Evolutionary conservation across 441 rosid genomes (phyloP), one percentile per base, ranked within the genome.

Genomic region (Gossypium trilobum): DNA sequence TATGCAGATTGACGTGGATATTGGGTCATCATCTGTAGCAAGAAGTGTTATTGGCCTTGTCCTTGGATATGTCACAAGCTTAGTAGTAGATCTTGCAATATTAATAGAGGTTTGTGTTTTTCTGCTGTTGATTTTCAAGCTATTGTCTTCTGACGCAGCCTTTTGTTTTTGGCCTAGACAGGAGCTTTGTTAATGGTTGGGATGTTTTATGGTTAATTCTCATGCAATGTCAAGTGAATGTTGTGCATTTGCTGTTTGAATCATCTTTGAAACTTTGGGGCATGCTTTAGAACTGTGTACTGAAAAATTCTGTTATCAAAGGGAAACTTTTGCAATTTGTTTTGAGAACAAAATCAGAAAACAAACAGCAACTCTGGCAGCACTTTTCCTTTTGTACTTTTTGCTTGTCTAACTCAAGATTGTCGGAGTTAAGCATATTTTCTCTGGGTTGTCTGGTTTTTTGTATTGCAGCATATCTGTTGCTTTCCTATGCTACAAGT

Each of bases 21-120:
- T 95, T 67, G 99, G 98, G 75, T 95, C 99, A 77, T 95, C 99
- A 16, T 89, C 99, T 16, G 99, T 95, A 13, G 99, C 99, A 48
- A 86, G 95, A 76, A 85, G 97, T 68, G 95, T 95, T 57, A 87
- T 95, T 22, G 93, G 98, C 66, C 91, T 93, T 52, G 98, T 95
- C 71, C 96, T 95, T 62, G 98, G 99, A 81, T 91, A 91, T 23
- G 92, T 95, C 69, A 95, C 99, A 25, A 91, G 95, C 84, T 79
- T 95, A 71, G 91, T 91, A 72, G 98, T 95, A 73, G 99, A 95
- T 81, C 97, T 95, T 16, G 96, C 97, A 64, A 91, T 95, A 81
- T 82, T 95, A 77, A 76, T 95, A 23, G 99, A 95, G 99, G 98
- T 91, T 77, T n/a, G 88, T 76, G 70, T 64, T 55, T 23, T 64